Conservation (phyloP, 176 grass and related monocot genomes). For the Thinopyrum elongatum region DNA sequence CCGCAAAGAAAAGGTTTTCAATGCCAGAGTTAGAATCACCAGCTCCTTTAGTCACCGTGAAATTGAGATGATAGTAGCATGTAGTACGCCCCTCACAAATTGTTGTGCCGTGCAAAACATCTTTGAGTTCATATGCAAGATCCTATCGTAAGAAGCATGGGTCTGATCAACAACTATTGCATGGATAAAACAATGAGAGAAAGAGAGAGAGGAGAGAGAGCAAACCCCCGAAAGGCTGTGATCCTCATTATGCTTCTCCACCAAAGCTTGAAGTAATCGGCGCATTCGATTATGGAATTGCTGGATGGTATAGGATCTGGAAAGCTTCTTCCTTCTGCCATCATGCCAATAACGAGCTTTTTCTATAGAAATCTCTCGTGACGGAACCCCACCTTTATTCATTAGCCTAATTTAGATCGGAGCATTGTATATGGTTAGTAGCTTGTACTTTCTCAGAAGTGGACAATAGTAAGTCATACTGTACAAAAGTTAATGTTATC, state of each 20-base stretch:
- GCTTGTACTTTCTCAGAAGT: background rate
- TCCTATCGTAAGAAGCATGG: background rate
- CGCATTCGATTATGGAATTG: background rate
- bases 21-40: background rate
- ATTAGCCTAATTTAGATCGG: background rate
- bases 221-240: background rate
- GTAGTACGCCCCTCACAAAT: background rate
- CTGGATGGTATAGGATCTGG: background rate
- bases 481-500: background rate
- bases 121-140: background rate
- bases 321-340: conserved; percentile 1
- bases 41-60: conserved; percentile 22
- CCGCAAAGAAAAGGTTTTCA: conserved; percentile 19
- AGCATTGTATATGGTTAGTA: background rate
- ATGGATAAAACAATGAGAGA: background rate
- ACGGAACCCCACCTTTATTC: background rate
- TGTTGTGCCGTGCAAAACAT: background rate
- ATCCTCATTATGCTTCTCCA: background rate
- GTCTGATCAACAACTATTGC: background rate
- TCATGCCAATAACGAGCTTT: background rate
- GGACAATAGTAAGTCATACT: background rate
- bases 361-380: background rate
- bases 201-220: background rate
- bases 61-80: conserved; percentile 18
- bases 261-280: background rate